Percentiles rank a stretch among this genome's conserved stretches.
These are phyloP conservation scores for Ogataea zsoltii DNA, from an alignment of 805 yeast species.

Conservation along the genomic window DNA sequence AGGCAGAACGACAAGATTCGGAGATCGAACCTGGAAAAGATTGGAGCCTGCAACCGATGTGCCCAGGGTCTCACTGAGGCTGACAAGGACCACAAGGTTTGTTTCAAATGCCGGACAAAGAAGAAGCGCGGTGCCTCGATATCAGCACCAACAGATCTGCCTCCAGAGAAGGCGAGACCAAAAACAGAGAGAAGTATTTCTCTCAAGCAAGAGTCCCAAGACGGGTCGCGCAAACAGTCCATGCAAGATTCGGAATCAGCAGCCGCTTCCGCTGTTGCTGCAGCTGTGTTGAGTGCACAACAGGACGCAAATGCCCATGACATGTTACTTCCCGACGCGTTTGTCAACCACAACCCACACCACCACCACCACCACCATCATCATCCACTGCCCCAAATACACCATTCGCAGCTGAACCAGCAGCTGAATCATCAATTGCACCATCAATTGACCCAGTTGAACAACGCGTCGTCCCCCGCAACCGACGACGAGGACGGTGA, in stretches of 20 bases:
- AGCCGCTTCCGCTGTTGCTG: constrained; percentile 21
- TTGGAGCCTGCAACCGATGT: constrained; percentile 66
- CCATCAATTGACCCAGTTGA: constrained; percentile 17
- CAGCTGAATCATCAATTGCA: constrained; percentile 32
- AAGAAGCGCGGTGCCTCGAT: constrained; percentile 39
- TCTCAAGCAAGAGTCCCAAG: background rate
- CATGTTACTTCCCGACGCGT: constrained; percentile 15
- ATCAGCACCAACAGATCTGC: background rate
- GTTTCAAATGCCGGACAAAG: constrained; percentile 52
- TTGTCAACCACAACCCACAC: constrained; percentile 9
- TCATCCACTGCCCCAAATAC: constrained; percentile 23
- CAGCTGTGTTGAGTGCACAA: constrained; percentile 20
- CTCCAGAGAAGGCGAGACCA: constrained; percentile 1
- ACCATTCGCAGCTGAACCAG: constrained; percentile 33
- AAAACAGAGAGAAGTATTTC: constrained; percentile 1
- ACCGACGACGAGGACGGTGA: constrained; percentile 17
- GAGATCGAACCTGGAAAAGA: constrained; percentile 53
- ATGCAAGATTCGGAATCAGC: constrained; percentile 6
- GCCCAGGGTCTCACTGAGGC: constrained; percentile 47
- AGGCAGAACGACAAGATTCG: constrained; percentile 61
- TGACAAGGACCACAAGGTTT: constrained; percentile 59
- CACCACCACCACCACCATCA: constrained; percentile 8
- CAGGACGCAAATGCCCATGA: constrained; percentile 14
- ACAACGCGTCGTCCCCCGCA: constrained; percentile 11
- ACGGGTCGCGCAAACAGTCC: background rate